A percentile compares a stretch with the other conserved stretches of the same genome.
These are phyloP conservation scores for Globisporangium orthogonon DNA, from an alignment of 352 stramenopile species.

Conservation along the genomic window DNA sequence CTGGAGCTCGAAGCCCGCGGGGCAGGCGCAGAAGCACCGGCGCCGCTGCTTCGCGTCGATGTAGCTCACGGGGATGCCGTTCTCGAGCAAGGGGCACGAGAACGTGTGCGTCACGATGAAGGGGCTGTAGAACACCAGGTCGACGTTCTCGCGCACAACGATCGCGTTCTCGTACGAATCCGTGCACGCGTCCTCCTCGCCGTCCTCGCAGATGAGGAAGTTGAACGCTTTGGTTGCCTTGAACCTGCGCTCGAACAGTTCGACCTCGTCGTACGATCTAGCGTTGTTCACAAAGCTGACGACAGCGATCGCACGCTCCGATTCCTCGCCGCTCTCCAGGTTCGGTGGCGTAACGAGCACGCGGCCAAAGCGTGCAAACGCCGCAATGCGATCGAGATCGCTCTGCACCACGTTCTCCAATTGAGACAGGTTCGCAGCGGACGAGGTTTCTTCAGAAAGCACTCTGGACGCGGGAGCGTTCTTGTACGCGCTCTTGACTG, in stretches of 20 bases:
- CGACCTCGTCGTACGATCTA: constrained; percentile 13
- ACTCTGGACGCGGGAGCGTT: neutral
- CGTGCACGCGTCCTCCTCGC: constrained; percentile 14
- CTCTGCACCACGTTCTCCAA: constrained; percentile 1
- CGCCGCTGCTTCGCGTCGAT: constrained; percentile 20
- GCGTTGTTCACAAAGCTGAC: constrained; percentile 17
- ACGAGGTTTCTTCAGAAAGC: neutral
- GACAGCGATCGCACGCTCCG: constrained; percentile 5
- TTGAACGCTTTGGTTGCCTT: constrained; percentile 13
- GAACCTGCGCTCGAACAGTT: constrained; percentile 13
- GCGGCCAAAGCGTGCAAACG: constrained; percentile 7
- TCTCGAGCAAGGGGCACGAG: constrained; percentile 25
- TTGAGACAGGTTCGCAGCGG: neutral
- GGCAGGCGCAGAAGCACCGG: constrained; percentile 57
- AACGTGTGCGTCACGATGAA: constrained; percentile 35
- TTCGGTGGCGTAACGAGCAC: constrained; percentile 7
- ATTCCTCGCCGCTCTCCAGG: neutral
- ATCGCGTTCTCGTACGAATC: constrained; percentile 32
- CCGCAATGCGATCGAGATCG: constrained; percentile 6
- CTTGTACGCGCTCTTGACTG: constrained; percentile 12
- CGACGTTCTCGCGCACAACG: constrained; percentile 22
- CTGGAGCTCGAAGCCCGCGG: constrained; percentile 23
- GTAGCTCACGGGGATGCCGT: constrained; percentile 43
- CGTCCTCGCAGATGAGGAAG: constrained; percentile 12
- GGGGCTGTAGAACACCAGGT: constrained; percentile 61